phyloP scores from a whole-genome alignment of 257 asterid species.

The Nicotiana obtusifolia region DNA sequence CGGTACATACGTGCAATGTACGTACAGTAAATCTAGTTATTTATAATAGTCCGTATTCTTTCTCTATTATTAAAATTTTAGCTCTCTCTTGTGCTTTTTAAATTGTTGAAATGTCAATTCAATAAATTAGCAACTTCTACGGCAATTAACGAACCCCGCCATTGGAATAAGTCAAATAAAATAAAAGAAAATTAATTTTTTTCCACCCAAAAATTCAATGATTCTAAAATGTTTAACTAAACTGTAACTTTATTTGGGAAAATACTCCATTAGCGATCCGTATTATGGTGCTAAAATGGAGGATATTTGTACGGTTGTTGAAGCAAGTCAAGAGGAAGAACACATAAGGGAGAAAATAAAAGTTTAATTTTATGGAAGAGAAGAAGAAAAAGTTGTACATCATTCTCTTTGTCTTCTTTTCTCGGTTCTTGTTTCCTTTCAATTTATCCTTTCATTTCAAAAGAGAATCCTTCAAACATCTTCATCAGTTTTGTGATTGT shows the following conservation, averaged over 20 bases:
- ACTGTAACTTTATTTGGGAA: background rate
- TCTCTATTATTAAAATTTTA: too few relatives aligned
- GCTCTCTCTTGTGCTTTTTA: background rate
- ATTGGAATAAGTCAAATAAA: background rate
- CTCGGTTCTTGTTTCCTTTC: background rate
- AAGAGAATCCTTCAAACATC: background rate
- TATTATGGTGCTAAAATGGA: slow-evolving; percentile 5
- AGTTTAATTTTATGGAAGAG: background rate
- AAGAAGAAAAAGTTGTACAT: slow-evolving; percentile 10
- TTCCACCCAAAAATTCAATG: background rate
- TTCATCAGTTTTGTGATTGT: background rate
- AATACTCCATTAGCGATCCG: slow-evolving; percentile 5
- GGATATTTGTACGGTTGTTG: slow-evolving; percentile 12
- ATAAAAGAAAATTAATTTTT: background rate
- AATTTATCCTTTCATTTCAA: background rate
- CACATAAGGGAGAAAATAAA: background rate
- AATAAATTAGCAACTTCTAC: background rate
- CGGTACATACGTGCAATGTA: too few relatives aligned
- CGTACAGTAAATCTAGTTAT: too few relatives aligned
- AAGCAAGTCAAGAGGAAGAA: background rate
- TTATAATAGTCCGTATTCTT: too few relatives aligned
- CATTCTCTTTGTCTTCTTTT: slow-evolving; percentile 18
- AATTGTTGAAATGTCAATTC: background rate
- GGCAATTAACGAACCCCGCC: background rate
- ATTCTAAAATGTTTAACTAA: background rate